These are phyloP conservation scores for Aspergillus saccharolyticus DNA, from an alignment of 495 filamentous ascomycete species.

Conservation along the genomic window DNA sequence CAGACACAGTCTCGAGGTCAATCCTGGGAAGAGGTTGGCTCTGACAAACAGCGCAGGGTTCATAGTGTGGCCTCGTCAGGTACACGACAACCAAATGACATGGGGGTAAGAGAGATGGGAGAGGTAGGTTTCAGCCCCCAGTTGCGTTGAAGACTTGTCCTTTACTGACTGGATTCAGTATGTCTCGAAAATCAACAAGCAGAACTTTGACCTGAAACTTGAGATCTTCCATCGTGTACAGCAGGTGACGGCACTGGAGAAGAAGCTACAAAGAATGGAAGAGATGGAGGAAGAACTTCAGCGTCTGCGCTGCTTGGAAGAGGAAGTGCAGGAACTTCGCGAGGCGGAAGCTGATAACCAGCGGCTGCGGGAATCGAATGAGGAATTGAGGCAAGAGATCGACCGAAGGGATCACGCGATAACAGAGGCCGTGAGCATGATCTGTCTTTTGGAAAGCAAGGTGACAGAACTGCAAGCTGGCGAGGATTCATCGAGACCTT, in stretches of 20 bases:
- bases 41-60: conserved; percentile 32
- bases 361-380: conserved; percentile 51
- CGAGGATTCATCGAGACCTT: conserved; percentile 22
- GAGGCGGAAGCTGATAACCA: conserved; percentile 48
- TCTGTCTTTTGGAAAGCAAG: conserved; percentile 67
- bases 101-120: conserved; percentile 49
- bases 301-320: conserved; percentile 59
- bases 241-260: conserved; percentile 61
- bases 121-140: conserved; percentile 28
- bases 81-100: conserved; percentile 38
- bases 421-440: conserved; percentile 76
- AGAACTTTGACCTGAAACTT: conserved; percentile 88
- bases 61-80: conserved; percentile 23
- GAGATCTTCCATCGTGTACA: conserved; percentile 69
- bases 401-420: conserved; percentile 73
- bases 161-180: conserved; percentile 29
- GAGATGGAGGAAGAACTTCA: conserved; percentile 63
- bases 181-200: conserved; percentile 66
- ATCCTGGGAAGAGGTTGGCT: conserved; percentile 28
- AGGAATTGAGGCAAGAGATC: conserved; percentile 62
- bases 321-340: conserved; percentile 56
- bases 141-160: conserved; percentile 1
- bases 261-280: conserved; percentile 62
- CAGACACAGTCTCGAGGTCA: conserved; percentile 22
- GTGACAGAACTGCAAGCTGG: conserved; percentile 48